Percentiles rank a stretch among this genome's conserved stretches.
These are phyloP conservation scores for Chionographis japonica DNA, from an alignment of 106 monocot species.

Conservation along the genomic window DNA sequence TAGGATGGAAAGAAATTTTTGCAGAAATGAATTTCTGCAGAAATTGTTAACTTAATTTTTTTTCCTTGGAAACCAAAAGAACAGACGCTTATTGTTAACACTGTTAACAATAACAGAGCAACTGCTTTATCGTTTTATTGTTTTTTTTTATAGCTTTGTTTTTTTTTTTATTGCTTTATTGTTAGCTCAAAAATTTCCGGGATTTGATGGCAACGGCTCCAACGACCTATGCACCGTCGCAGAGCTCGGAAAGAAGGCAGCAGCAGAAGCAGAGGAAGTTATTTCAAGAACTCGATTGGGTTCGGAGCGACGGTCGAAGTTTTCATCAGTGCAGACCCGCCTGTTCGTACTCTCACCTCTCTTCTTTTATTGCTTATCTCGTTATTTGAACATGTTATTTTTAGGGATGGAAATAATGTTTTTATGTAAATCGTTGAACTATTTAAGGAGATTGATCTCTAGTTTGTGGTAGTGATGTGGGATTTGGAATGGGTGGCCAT, in stretches of 20 bases:
- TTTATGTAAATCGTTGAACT: neutral
- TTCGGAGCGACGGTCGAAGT: conserved; percentile 40
- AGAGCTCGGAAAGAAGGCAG: conserved; percentile 30
- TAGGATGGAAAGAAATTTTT: too few relatives aligned
- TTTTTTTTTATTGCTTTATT: too few relatives aligned
- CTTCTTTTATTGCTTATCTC: neutral
- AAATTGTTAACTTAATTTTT: too few relatives aligned
- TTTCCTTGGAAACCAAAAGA: too few relatives aligned
- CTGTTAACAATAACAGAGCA: too few relatives aligned
- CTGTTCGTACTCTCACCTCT: conserved; percentile 17
- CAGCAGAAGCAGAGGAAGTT: conserved; percentile 32
- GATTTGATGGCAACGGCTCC: neutral
- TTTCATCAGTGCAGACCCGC: conserved; percentile 64
- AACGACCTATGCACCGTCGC: conserved; percentile 40
- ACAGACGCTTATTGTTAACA: too few relatives aligned
- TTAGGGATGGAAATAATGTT: neutral
- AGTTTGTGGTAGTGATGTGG: neutral
- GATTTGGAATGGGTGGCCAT: too few relatives aligned
- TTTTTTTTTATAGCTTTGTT: too few relatives aligned
- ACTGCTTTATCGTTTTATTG: too few relatives aligned
- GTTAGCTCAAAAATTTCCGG: too few relatives aligned
- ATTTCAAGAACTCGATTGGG: conserved; percentile 41
- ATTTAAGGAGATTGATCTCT: neutral
- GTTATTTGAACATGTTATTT: neutral
- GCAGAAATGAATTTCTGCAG: too few relatives aligned